Base-by-base conservation (phyloP, 768 basidiomycete species). In the Mycena capillaripes region DNA sequence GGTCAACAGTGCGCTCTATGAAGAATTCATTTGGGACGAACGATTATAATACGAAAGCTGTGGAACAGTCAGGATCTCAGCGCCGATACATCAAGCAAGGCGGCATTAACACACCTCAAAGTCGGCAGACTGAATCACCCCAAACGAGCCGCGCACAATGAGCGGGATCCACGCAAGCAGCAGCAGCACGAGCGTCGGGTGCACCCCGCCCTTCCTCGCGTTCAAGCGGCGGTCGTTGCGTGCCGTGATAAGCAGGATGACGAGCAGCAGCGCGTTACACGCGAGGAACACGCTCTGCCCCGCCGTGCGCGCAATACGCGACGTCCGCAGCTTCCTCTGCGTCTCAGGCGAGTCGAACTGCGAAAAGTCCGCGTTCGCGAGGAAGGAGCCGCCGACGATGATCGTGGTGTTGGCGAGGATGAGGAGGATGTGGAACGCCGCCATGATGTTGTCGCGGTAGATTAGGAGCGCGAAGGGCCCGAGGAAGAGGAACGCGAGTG, bases 1-100 rank as follows among this genome's bases (percentile, higher is more conserved):
- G 12, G 44, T 69, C 14, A 66, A 27, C 12, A 7, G 29, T 17
- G 34, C 12, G 21, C 17, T 11, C 9, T n/a, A n/a, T n/a, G 34
- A 27, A 16, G 23, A 29, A 14, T n/a, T 2, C 17, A 11, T 21
- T 17, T 7, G 11, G 10, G 23, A 64, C 62, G 34, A 19, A 66
- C 70, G 52, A 38, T 73, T 66, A 57, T 61, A 73, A 16, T 73
- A 73, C 11, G 72, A 73, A 2, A 73, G 67, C 70, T 71, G 42
- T 34, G 52, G 3, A n/a, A 3, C 23, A 10, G 23, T 57, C 29
- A 34, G 61, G 32, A 32, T n/a, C 7, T n/a, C 6, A 12, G 12
- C 16, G 19, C 17, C 3, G 30, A 14, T 23, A 14, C 3, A 0
- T 2, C 36, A 4, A 14, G n/a, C n/a, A n/a, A n/a, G n/a, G n/a